These are phyloP conservation scores for Talaromyces sp. DNA, from an alignment of 2,329 filamentous ascomycete genomes.

Conservation along the genomic window DNA sequence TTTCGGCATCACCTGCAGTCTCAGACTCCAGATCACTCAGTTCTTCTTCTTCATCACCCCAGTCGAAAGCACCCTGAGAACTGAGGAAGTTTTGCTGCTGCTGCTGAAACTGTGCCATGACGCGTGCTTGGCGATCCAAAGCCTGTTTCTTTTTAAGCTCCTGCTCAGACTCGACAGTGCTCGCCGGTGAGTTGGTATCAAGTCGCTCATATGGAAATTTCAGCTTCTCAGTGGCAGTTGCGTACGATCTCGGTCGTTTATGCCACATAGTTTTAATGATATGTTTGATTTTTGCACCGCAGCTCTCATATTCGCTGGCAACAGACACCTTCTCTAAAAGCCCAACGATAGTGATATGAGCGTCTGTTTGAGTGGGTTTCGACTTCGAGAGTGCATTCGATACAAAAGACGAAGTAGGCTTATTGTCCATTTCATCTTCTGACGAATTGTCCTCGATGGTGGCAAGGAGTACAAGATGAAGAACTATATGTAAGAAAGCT, in stretches of 20 bases:
- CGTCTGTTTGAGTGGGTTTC: slow-evolving; percentile 42
- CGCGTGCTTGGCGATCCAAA: slow-evolving; percentile 78
- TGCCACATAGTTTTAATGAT: slow-evolving; percentile 82
- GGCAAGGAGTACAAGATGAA: slow-evolving; percentile 82
- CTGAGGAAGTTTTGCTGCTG: slow-evolving; percentile 94
- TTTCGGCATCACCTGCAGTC: slow-evolving; percentile 51
- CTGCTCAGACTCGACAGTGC: slow-evolving; percentile 52
- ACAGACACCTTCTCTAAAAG: slow-evolving; percentile 50
- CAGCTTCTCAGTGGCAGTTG: slow-evolving; percentile 56
- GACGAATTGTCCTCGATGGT: slow-evolving; percentile 71
- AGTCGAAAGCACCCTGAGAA: slow-evolving; percentile 80
- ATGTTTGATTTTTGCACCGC: slow-evolving; percentile 75
- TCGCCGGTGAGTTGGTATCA: slow-evolving; percentile 75
- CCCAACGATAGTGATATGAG: slow-evolving; percentile 47
- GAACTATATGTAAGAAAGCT: slow-evolving; percentile 81
- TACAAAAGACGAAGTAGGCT: slow-evolving; percentile 62
- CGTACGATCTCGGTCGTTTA: slow-evolving; percentile 69
- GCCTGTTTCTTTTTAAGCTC: slow-evolving; percentile 88
- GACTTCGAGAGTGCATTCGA: slow-evolving; percentile 62
- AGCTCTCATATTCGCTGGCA: slow-evolving; percentile 73
- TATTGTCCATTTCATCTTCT: slow-evolving; percentile 48
- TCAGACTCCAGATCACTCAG: slow-evolving; percentile 59
- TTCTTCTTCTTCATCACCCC: slow-evolving; percentile 81
- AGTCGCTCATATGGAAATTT: slow-evolving; percentile 69
- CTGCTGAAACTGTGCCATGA: slow-evolving; percentile 97